Evolutionary conservation across 495 filamentous ascomycete genomes (phyloP), one percentile per base, ranked within the genome.

Genomic region (Podospora bellae-mahoneyi): DNA sequence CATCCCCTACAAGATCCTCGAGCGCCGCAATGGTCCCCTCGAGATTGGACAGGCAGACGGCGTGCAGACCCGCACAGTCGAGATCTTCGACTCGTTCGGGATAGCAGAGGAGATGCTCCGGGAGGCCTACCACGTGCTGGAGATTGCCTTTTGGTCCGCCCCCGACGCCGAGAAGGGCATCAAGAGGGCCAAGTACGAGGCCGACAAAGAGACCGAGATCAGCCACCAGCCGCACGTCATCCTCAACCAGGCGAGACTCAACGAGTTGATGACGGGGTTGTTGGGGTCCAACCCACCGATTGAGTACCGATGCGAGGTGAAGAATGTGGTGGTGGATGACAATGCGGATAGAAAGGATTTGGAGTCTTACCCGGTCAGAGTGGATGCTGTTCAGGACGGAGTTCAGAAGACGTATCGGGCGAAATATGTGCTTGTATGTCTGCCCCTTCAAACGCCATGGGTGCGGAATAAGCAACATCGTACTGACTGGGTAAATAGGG

Each of bases 31-130:
- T 7, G 89, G 87, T 0, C 87, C 86, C 1, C 82, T 93, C 66
- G 70, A 81, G 62, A 82, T 85, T 48, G 92, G 92, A n/a, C 90
- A 94, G 73, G 92, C 92, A 1, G 92, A 94, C 64, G 92, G 92
- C 0, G 84, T 93, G 13, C 92, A 95, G 77, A 89, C 87, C 67
- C 89, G 92, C 1, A 92, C 91, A 1, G 86, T 93, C 10, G 92
- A 95, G 74, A 88, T 96, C 57, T 90, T 93, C 63, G 90, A 95
- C 69, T 89, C 86, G 39, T 92, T 94, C 59, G 90, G 90, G 0
- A 78, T 94, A 15, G 82, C 85, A 0, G 90, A 93, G 64, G 84
- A 88, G 53, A 73, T 94, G 28, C 82, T 93, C n/a, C 83, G 84
- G 15, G 90, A 93, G 71, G 83, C 87, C 0, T 92, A 89, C 66